Base-by-base conservation (phyloP, 2,329 filamentous ascomycete species). In the Talaromyces verruculosus region DNA sequence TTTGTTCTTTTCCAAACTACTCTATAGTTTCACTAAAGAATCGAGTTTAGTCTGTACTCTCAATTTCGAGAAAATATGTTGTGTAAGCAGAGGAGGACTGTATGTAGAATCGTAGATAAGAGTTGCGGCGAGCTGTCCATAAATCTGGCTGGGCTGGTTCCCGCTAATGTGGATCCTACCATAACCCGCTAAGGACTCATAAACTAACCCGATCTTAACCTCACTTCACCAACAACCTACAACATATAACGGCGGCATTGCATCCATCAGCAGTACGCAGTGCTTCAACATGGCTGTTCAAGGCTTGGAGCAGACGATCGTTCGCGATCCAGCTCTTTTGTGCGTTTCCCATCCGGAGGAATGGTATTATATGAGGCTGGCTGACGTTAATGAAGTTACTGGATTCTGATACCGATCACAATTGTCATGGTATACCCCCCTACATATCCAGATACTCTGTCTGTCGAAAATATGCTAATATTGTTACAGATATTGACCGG, bases 311-410 rank as follows among this genome's bases (percentile, higher is more conserved):
- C 95, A 99, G 85, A 95, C 93, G 84, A 97, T 99, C 87, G 91
- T 96, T 83, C 83, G 95, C 87, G 96, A 99, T 90, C 94, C 95
- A 75, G 93, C 97, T 81, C 85, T 99, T 71, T 97, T 99, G 95
- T 98, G 84, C 77, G 91, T 80, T 63, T 57, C 41, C 37, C 15
- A 33, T n/a, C 33, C 65, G 1, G 22, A 22, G 22, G 22, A 22
- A 22, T 1, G 22, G 22, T 15, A 47, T 2, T 25, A 5, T 11
- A 49, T 28, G 49, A 53, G 59, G 59, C 53, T 66, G 47, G 71
- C 17, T 37, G 45, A 30, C 58, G 51, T 19, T 62, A 70, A 98
- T 51, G 71, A 70, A 99, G 95, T 83, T 98, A 97, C 85, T 99
- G 95, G 95, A 99, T 99, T 80, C 85, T 99, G 67, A 89, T 97